Conservation (phyloP, 1,139 yeast genomes). For the Protomyces inundatus region DNA sequence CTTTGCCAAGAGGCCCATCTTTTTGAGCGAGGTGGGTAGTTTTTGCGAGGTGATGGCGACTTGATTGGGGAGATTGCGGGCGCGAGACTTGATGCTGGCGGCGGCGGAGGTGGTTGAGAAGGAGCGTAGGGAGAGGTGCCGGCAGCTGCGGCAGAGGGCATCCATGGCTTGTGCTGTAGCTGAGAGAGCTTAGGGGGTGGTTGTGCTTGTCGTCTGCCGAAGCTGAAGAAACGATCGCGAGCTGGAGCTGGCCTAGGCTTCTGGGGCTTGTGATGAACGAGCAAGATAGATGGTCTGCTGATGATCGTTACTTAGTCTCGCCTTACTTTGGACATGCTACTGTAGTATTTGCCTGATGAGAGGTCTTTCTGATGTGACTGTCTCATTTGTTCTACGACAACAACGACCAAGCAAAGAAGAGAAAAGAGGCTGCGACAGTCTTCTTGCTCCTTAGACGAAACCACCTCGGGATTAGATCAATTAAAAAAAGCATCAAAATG, state of each 20-base stretch:
- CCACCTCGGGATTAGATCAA: slow-evolving; percentile 32
- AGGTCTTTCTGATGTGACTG: no score
- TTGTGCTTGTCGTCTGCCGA: no score
- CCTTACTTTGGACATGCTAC: no score
- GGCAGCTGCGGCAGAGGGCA: background rate
- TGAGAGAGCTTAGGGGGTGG: no score
- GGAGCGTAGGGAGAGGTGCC: background rate
- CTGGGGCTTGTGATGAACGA: no score
- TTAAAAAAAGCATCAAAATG: slow-evolving; percentile 37
- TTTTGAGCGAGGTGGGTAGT: slow-evolving; percentile 29
- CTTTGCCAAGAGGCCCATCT: slow-evolving; percentile 27
- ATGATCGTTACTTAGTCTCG: no score
- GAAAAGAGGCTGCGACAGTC: background rate
- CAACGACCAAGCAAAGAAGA: slow-evolving; percentile 1
- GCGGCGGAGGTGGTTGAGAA: background rate
- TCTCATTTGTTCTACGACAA: background rate
- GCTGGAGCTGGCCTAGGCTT: no score
- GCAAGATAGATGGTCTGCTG: no score
- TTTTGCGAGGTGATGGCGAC: slow-evolving; percentile 20
- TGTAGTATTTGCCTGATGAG: no score
- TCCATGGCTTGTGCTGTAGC: background rate
- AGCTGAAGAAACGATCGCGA: no score
- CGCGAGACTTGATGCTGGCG: background rate
- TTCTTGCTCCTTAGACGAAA: background rate
- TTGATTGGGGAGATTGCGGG: background rate